Conservation (phyloP, 345 rosid genomes). For the Nephelium lappaceum region DNA sequence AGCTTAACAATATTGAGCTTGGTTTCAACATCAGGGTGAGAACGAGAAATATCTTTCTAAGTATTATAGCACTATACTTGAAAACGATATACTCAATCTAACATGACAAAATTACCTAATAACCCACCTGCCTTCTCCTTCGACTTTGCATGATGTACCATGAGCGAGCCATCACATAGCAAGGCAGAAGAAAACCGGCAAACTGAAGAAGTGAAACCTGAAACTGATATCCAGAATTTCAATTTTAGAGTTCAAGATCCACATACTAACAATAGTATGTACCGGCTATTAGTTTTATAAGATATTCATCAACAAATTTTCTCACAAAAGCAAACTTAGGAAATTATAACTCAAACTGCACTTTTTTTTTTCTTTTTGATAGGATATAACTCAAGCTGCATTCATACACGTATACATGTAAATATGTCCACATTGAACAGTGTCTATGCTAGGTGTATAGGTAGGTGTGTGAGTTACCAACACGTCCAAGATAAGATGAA, state of each 20-base stretch:
- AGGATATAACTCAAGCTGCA: too few relatives aligned
- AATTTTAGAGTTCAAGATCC: conserved; percentile 11
- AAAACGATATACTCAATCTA: background rate
- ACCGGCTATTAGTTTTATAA: background rate
- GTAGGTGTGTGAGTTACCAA: background rate
- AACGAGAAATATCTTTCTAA: background rate
- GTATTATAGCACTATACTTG: background rate
- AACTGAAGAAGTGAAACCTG: conserved; percentile 68
- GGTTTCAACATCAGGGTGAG: background rate
- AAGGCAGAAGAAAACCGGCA: conserved; percentile 63
- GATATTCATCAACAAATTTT: background rate
- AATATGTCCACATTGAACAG: background rate
- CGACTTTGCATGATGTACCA: conserved; percentile 57
- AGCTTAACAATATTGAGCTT: background rate
- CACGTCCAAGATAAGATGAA: background rate
- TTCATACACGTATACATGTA: background rate
- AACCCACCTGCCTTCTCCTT: conserved; percentile 51
- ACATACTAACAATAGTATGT: too few relatives aligned
- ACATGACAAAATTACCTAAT: background rate
- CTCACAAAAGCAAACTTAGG: background rate
- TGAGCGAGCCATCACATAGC: conserved; percentile 56
- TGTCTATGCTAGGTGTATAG: background rate
- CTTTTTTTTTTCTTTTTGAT: too few relatives aligned
- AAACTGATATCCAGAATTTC: conserved; percentile 34
- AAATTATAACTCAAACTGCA: background rate